Base-by-base conservation (phyloP, 208 protist genomes). In the Acanthamoeba lenticulata region DNA sequence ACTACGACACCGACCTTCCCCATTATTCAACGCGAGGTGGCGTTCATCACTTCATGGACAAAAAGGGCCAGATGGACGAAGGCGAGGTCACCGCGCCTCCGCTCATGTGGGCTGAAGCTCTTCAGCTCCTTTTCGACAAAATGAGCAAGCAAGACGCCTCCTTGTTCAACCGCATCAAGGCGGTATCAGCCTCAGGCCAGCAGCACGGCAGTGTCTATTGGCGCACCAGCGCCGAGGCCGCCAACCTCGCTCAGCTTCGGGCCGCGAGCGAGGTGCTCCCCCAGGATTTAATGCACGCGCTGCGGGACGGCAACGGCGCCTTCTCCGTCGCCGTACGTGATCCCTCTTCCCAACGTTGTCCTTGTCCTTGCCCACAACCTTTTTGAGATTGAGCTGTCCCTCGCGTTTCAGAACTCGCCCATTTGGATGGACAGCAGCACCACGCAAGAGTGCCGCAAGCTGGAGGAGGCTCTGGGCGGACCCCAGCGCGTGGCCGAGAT, bases 391-490 rank as follows among this genome's bases (percentile, higher is more conserved):
- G n/a, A n/a, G n/a, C n/a, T 95, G 29, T 42, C 9, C n/a, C 29
- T 95, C 32, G 9, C 29, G 4, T 79, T n/a, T 13, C 34, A 44
- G 29, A 91, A 97, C 44, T 95, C 91, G 67, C 96, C 96, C 5
- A 95, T 97, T 47, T 97, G 96, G 96, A 97, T 97, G 96, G 96
- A 97, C 85, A 93, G 90, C 27, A 95, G 85, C 32, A 97, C 96
- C 29, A 94, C 52, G 21, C 17, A 62, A n/a, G 36, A 96, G 65
- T 97, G 96, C 77, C 15, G 81, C 15, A 19, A 72, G 60, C 86
- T 97, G 24, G 96, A 97, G 83, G 38, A 74, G 44, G 38, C 49
- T 2, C 5, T 97, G 77, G 96, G 96, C 34, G 90, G 91, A n/a
- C n/a, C 94, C n/a, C 32, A 95, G 90, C 2, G 60, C 29, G 67